Conservation (phyloP, 202 grass and related monocot genomes). For the Panicum hallii region DNA sequence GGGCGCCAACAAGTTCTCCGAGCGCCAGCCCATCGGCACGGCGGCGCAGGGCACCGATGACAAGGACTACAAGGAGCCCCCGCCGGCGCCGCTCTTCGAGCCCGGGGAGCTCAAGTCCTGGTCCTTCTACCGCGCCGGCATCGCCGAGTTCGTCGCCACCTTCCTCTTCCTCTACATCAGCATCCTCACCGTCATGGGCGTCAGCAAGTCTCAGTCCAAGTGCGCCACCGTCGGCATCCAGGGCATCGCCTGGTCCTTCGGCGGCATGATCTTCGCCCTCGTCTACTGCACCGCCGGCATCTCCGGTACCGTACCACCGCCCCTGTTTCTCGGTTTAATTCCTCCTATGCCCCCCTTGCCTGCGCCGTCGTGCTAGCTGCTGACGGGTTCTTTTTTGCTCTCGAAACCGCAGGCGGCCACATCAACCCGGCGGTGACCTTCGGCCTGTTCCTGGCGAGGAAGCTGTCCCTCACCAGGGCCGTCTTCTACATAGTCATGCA, state of each 20-base stretch:
- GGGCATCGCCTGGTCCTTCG: conserved; percentile 96
- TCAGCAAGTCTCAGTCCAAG: conserved; percentile 58
- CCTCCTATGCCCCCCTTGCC: not conserved
- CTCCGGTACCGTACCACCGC: conserved; percentile 58
- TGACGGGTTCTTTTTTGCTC: not conserved
- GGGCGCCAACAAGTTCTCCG: conserved; percentile 86
- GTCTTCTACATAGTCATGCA: conserved; percentile 96
- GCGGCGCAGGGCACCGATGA: conserved; percentile 76
- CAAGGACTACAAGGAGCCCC: conserved; percentile 98
- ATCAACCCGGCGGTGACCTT: conserved; percentile 99
- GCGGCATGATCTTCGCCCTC: conserved; percentile 96
- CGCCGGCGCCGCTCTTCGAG: conserved; percentile 85
- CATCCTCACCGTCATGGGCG: conserved; percentile 93
- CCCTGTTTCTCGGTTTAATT: not conserved
- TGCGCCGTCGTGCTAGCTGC: not conserved
- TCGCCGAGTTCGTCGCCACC: conserved; percentile 96
- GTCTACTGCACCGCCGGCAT: conserved; percentile 99
- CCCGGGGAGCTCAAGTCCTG: conserved; percentile 93
- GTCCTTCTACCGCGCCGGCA: conserved; percentile 98
- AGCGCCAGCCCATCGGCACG: conserved; percentile 88
- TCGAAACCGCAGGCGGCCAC: conserved; percentile 69
- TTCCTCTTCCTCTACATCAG: conserved; percentile 99
- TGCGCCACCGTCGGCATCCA: conserved; percentile 89
- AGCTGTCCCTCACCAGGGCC: conserved; percentile 85
- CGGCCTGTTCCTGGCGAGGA: conserved; percentile 90